A percentile compares a stretch with the other conserved stretches of the same genome.
Evolutionary conservation across 345 rosid species (phyloP).

Genomic region (Adansonia digitata): DNA sequence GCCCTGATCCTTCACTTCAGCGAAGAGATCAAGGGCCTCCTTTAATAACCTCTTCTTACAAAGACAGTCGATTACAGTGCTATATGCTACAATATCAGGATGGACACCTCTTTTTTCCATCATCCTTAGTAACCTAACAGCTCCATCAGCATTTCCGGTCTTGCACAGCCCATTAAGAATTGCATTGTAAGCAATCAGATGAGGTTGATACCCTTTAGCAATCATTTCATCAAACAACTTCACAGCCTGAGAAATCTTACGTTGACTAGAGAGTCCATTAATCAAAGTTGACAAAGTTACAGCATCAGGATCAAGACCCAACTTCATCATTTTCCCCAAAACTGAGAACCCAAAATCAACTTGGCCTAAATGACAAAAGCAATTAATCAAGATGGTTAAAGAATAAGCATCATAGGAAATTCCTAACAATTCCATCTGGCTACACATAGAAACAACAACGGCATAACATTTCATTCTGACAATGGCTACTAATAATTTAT

Average conservation of each 20-base stretch:
- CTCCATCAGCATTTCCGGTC: background rate
- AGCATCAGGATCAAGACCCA: background rate
- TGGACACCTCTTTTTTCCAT: background rate
- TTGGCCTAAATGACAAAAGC: background rate
- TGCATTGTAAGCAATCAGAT: background rate
- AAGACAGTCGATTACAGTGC: background rate
- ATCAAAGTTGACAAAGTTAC: background rate
- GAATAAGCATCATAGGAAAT: background rate
- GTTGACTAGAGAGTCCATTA: background rate
- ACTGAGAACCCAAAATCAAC: background rate
- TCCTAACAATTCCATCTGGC: background rate
- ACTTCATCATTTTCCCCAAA: background rate
- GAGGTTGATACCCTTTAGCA: background rate
- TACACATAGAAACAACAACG: background rate
- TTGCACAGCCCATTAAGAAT: background rate
- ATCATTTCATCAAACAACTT: background rate
- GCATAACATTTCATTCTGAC: background rate
- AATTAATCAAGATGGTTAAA: background rate
- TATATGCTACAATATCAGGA: background rate
- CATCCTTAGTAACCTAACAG: background rate
- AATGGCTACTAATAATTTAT: background rate
- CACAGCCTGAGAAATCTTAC: background rate
- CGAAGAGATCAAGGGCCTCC: background rate
- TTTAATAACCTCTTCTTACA: background rate
- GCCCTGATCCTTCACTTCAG: background rate